Percentiles rank a stretch among this genome's conserved stretches.
Conservation (phyloP, 108 stramenopile species). For the Epithemia pelagica region DNA sequence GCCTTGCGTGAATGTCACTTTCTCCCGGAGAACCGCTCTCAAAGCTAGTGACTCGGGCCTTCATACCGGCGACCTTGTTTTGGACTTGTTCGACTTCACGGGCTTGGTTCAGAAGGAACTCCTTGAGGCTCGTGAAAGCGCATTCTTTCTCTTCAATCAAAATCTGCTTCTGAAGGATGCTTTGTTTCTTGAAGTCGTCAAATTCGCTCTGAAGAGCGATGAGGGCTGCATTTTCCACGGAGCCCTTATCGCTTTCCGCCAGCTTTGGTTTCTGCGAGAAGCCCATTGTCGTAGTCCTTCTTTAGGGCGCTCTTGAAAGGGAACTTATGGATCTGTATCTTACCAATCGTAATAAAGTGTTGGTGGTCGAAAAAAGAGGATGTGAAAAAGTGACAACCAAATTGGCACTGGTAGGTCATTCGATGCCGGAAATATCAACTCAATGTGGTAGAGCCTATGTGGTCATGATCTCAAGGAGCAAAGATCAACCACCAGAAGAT, state of each 20-base stretch:
- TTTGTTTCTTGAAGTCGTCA: neutral
- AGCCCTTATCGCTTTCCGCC: neutral
- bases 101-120: neutral
- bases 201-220: neutral
- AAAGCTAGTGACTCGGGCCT: neutral
- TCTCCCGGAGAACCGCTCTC: neutral
- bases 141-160: neutral
- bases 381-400: too few species aligned
- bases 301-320: too few species aligned
- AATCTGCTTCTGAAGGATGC: neutral
- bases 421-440: too few species aligned
- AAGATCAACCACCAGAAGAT: too few species aligned
- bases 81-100: neutral
- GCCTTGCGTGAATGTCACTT: neutral
- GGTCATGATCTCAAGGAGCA: too few species aligned
- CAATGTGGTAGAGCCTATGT: too few species aligned
- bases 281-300: too few species aligned
- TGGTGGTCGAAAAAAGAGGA: too few species aligned
- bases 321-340: too few species aligned
- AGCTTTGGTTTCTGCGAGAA: neutral
- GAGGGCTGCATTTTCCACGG: neutral
- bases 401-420: too few species aligned
- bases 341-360: too few species aligned
- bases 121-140: neutral
- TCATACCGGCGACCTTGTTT: neutral